Evolutionary conservation across 306 rosid species (phyloP).

Genomic region (Cucumis sativus): Cucumber_9930_V3 NC_026657.2:4875001-4875500

Average conservation of each 20-base stretch:
- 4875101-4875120: not conserved
- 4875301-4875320: not conserved
- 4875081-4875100: not conserved
- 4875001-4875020: conserved; percentile 74
- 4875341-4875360: conserved; percentile 10
- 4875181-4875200: conserved; percentile 66
- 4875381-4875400: conserved; percentile 73
- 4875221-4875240: conserved; percentile 48
- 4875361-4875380: conserved; percentile 96
- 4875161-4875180: conserved; percentile 87
- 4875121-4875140: conserved; percentile 1
- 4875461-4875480: conserved; percentile 61
- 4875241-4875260: conserved; percentile 60
- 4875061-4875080: conserved; percentile 7
- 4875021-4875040: conserved; percentile 69
- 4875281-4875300: conserved; percentile 32
- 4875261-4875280: conserved; percentile 91
- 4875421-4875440: conserved; percentile 75
- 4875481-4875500: conserved; percentile 57
- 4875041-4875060: conserved; percentile 38
- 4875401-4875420: conserved; percentile 72
- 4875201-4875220: conserved; percentile 36
- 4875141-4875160: conserved; percentile 65
- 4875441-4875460: conserved; percentile 64
- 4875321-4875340: not conserved